Evolutionary conservation across 306 rosid genomes (phyloP), one percentile per base, ranked within the genome.

Genomic region (Luffa aegyptiaca): DNA sequence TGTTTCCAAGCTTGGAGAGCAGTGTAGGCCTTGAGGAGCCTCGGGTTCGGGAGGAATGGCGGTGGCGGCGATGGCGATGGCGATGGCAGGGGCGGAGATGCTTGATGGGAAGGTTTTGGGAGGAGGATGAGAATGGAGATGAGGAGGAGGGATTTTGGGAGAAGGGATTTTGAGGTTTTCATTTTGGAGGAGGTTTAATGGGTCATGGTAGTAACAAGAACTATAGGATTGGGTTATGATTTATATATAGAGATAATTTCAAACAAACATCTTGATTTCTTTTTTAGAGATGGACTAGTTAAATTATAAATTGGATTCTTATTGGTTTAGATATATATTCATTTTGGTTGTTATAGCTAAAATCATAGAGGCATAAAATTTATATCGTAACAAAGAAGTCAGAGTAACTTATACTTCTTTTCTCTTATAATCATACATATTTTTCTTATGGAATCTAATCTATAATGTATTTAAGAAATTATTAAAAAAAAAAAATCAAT

Each of bases 1-100:
- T 83, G 91, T 84, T 94, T 94, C 97, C 92, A 94, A 70, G 90
- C 97, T 88, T 92, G 95, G 72, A 94, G 93, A 1, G 97, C 97
- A 26, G 33, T 72, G 88, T 84, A 91, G 6, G 98, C 98, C 79
- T 89, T 90, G 3, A 74, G 52, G 62, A 94, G 97, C 36, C 92
- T 87, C 4, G 97, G 95, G 20, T 91, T 94, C 35, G 82, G 45
- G 35, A 65, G 33, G 1, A 88, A 82, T 8, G 84, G 88, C 14
- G 83, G 81, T 9, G 76, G 62, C 5, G 9, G 5, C 6, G 73
- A 53, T 33, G 63, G 72, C 1, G 56, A 51, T 6, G n/a, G 56
- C 17, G 57, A 52, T 16, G 49, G 51, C 26, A 26, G 31, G 0
- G 78, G 41, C 6, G 12, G 3, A 39, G 81, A 53, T 41, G 53